Conservation (phyloP, 148 eudicot species). For the Fagopyrum homotropicum region DNA sequence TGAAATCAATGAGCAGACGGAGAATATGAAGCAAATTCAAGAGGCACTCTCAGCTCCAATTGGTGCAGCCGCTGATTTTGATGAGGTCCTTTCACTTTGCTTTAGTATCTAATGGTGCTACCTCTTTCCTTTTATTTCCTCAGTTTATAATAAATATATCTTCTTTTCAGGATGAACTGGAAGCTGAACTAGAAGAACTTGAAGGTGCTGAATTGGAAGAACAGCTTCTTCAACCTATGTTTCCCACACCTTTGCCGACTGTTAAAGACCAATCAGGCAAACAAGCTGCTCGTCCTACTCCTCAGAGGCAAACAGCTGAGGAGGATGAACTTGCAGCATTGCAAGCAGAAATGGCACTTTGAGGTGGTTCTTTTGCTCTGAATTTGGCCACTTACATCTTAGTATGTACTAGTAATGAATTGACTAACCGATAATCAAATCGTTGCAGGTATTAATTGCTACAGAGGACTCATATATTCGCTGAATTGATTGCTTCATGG, state of each 20-base stretch:
- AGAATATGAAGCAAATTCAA: slow-evolving; percentile 25
- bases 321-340: slow-evolving; percentile 35
- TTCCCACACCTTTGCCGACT: slow-evolving; percentile 19
- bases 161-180: slow-evolving; percentile 29
- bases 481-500: neutral
- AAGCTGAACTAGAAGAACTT: slow-evolving; percentile 34
- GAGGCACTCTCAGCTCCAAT: slow-evolving; percentile 28
- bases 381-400: neutral
- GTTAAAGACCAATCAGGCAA: slow-evolving; percentile 15
- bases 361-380: slow-evolving; percentile 10
- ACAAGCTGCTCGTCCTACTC: slow-evolving; percentile 15
- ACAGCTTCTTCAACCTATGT: slow-evolving; percentile 29
- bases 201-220: slow-evolving; percentile 32
- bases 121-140: neutral
- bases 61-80: slow-evolving; percentile 31
- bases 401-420: neutral
- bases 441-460: neutral
- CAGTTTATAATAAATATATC: neutral
- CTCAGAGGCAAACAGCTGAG: slow-evolving; percentile 16
- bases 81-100: slow-evolving; percentile 18
- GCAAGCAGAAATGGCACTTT: slow-evolving; percentile 33
- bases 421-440: neutral
- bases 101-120: neutral
- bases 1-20: slow-evolving; percentile 15
- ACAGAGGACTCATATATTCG: neutral